Evolutionary conservation across 2,329 filamentous ascomycete genomes (phyloP).

Genomic region (Alternaria gaisen): DNA sequence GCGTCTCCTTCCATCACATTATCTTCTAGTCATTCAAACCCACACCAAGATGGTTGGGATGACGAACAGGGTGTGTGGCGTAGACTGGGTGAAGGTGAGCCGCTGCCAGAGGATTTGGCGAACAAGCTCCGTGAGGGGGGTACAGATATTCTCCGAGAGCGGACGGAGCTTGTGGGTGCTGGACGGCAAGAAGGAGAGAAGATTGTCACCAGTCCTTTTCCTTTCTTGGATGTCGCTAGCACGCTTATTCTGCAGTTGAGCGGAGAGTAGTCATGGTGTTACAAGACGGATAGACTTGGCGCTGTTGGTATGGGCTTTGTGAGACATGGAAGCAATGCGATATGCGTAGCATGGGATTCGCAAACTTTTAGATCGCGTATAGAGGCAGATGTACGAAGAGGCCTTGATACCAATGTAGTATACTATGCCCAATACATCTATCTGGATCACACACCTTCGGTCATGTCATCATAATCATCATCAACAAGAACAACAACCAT

Average conservation of each 20-base stretch:
- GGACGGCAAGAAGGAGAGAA: slow-evolving; percentile 78
- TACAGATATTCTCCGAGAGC: slow-evolving; percentile 49
- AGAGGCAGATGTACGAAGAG: slow-evolving; percentile 3
- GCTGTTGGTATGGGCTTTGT: not conserved
- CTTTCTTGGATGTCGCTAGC: slow-evolving; percentile 92
- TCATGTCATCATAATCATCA: not conserved
- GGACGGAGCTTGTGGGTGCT: slow-evolving; percentile 54
- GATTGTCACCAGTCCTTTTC: slow-evolving; percentile 93
- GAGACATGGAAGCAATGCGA: not conserved
- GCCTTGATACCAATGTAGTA: slow-evolving; percentile 3
- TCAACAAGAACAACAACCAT: not conserved
- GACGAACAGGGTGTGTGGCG: slow-evolving; percentile 48
- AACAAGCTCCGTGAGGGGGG: slow-evolving; percentile 43
- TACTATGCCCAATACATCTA: not conserved
- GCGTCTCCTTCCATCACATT: slow-evolving; percentile 31
- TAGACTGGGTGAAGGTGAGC: slow-evolving; percentile 43
- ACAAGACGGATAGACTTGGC: not conserved
- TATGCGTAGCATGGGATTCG: not conserved
- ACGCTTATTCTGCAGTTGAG: slow-evolving; percentile 87
- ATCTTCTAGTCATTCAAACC: slow-evolving; percentile 21
- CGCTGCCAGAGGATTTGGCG: slow-evolving; percentile 40
- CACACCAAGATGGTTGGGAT: slow-evolving; percentile 44
- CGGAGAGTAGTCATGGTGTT: slow-evolving; percentile 34
- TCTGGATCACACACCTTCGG: not conserved
- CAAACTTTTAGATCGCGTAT: not conserved